Base-by-base conservation (phyloP, 306 rosid species). In the Rosa chinensis region DNA sequence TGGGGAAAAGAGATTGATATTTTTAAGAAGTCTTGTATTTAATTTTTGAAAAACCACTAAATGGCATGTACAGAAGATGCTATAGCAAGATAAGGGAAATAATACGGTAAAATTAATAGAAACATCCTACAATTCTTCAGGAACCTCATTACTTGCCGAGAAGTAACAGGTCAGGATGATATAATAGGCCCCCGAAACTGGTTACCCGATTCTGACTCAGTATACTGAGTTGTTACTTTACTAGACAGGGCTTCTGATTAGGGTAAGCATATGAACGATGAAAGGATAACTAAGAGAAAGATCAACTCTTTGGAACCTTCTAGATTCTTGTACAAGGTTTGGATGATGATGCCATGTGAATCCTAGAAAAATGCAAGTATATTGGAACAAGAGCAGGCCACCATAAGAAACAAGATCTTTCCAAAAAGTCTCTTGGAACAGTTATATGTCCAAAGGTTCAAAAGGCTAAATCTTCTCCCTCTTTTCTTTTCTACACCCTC, bases 241-340 rank as follows among this genome's bases (percentile, higher is more conserved):
- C 20, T 55, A 6, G 12, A n/a, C 50, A 37, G 20, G 49, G 42
- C 66, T 37, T 72, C 25, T 14, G 44, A 72, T 35, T 35, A 35
- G 62, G 47, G 40, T 56, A 70, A 72, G 35, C 32, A 56, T 72
- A 35, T 72, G 25, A 50, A 72, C 13, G 20, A 56, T 49, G 64
- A 35, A 45, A 14, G 5, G 32, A 28, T 18, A 17, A 9, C 45
- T 7, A 49, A 50, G n/a, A 32, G 28, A 17, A 72, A 28, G 63
- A 49, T 35, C 76, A 10, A 50, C 6, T 25, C 59, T 71, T 70
- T 13, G 39, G 53, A 59, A 59, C 66, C 66, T 25, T 32, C 55
- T 25, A 47, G 11, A 23, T 70, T 20, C 39, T 48, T 70, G 52
- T 70, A 47, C 6, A 45, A 44, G 56, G 25, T 8, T 70, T 7